Evolutionary conservation across 2,329 filamentous ascomycete genomes (phyloP).

Genomic region (Neonectria coccinea): DNA sequence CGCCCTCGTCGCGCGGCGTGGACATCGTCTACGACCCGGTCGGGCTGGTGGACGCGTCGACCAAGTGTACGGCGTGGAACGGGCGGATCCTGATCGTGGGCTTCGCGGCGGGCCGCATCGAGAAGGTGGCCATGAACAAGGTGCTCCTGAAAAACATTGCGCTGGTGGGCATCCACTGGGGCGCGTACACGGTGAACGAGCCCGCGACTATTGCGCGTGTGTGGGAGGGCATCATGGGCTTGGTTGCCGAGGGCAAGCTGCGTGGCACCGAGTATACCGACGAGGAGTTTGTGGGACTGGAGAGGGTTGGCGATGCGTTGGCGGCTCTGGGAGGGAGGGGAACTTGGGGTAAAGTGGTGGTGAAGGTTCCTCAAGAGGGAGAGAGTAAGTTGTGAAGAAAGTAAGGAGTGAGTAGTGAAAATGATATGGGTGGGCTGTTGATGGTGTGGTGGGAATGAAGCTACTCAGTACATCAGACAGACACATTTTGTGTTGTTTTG

Average conservation of each 20-base stretch:
- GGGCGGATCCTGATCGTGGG: slow-evolving; percentile 88
- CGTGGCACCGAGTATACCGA: slow-evolving; percentile 85
- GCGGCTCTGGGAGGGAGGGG: slow-evolving; percentile 81
- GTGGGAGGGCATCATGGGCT: slow-evolving; percentile 83
- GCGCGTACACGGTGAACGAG: slow-evolving; percentile 81
- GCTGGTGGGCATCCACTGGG: slow-evolving; percentile 92
- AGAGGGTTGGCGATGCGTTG: slow-evolving; percentile 81
- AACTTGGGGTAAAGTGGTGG: slow-evolving; percentile 97
- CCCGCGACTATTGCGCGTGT: slow-evolving; percentile 76
- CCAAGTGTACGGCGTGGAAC: slow-evolving; percentile 95
- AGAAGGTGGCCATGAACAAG: slow-evolving; percentile 93
- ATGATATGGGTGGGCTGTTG: slow-evolving; percentile 65
- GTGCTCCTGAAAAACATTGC: slow-evolving; percentile 94
- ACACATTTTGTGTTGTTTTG: background rate
- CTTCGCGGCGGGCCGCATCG: slow-evolving; percentile 80
- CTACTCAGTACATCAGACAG: background rate
- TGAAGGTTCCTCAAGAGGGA: slow-evolving; percentile 80
- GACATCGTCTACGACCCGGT: slow-evolving; percentile 97
- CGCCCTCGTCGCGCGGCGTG: slow-evolving; percentile 77
- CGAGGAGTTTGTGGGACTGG: slow-evolving; percentile 83
- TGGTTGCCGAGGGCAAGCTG: slow-evolving; percentile 84
- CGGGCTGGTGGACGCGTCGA: slow-evolving; percentile 85
- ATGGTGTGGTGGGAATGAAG: slow-evolving; percentile 1
- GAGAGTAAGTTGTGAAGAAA: slow-evolving; percentile 66
- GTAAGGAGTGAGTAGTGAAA: background rate